Evolutionary conservation across 73 alveolate species (phyloP), one percentile per base, ranked within the genome.

Genomic region (Stentor coeruleus): DNA sequence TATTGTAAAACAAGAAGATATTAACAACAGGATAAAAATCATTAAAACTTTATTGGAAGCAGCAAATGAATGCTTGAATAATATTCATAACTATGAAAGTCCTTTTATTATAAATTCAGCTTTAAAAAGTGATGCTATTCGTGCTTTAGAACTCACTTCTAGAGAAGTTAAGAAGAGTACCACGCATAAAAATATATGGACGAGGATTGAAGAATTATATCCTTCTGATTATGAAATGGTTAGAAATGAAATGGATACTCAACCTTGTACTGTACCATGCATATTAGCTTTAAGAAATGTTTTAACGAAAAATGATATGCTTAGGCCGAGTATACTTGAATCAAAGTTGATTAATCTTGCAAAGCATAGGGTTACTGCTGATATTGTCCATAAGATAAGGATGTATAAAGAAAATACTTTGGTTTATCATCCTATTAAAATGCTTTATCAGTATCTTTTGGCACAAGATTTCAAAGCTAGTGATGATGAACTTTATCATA

Each of bases 161-260:
- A 66, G 37, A 66, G 79, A 66, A 66, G 79, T 66, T 66, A 66
- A 66, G 37, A 66, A 66, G 33, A 66, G 79, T 66, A 40, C 79
- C 11, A 20, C 36, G n/a, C 79, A 66, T 66, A 0, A 40, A 26
- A 40, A 26, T 20, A 66, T 66, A 15, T 66, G 79, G 79, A 20
- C n/a, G 33, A 66, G 39, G 33, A 20, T 66, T 66, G 79, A 66
- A 26, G 79, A 66, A 66, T 1, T 66, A 28, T 66, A 66, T 66
- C 49, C n/a, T 31, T 26, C 79, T 1, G 37, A 66, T 26, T 66
- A 28, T 2, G 37, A 37, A 14, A 31, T 15, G 15, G 36, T 20
- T 11, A 66, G 79, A 66, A 26, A 20, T 20, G 79, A 66, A 66
- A 66, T 66, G 79, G 79, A 20, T 0, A 33, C 79, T 28, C n/a